phyloP scores from a whole-genome alignment of 345 rosid genomes.

The Eucalyptus fibrosa region DNA sequence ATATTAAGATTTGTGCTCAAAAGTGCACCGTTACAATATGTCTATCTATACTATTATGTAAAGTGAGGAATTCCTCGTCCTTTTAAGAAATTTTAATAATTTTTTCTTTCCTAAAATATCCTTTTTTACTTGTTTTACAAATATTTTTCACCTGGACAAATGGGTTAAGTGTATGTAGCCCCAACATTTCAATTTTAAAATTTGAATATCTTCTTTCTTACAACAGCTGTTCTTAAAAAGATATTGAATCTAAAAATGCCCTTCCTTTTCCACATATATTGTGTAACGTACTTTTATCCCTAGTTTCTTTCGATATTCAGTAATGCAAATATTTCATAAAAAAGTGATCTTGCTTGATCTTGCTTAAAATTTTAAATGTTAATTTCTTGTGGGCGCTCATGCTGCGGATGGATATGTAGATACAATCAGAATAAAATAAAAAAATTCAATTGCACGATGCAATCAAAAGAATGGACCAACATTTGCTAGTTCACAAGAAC shows the following conservation, averaged over 20 bases:
- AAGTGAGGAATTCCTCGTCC: background rate
- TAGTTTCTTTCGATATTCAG: background rate
- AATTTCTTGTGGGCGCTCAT: background rate
- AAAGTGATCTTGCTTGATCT: background rate
- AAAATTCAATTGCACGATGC: too few species aligned
- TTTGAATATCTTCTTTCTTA: too few species aligned
- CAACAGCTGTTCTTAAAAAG: background rate
- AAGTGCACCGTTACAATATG: background rate
- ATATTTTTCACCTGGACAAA: background rate
- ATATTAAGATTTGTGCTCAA: fast-evolving
- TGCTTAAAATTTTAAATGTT: background rate
- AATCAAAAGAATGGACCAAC: too few species aligned
- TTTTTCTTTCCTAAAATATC: background rate
- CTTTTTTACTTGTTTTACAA: background rate
- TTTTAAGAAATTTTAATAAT: too few species aligned
- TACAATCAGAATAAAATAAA: too few species aligned
- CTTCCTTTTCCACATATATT: background rate
- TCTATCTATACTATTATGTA: too few species aligned
- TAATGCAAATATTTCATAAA: background rate
- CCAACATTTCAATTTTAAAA: background rate
- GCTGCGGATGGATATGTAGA: background rate
- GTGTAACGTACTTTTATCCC: background rate
- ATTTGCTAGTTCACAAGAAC: background rate
- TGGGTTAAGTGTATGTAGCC: too few species aligned
- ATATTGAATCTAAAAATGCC: background rate